Evolutionary conservation across 2,329 filamentous ascomycete species (phyloP), one percentile per base, ranked within the genome.

Genomic region (Fusarium pseudograminearum): DNA sequence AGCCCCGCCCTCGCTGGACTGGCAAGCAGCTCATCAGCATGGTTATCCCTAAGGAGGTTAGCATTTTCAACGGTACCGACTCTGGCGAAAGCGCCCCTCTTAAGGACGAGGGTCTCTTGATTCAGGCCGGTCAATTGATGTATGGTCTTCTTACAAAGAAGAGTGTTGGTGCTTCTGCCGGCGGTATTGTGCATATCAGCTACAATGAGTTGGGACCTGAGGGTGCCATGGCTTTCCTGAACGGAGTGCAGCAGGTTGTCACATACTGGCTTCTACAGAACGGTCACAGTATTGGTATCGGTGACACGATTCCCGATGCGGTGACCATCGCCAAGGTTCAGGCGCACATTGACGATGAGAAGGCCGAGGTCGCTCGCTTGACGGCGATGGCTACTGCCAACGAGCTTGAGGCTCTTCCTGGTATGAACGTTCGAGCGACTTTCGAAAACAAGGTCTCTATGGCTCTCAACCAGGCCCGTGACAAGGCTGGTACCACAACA

Each of bases 391-490:
- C 97, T 3, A 97, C 94, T 5, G 89, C 90, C 52, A 97, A 98
- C 79, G 85, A 90, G 73, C 89, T 99, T 47, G 96, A 99, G 80
- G 89, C 94, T n/a, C 83, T 96, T 56, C 96, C 96, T 44, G 96
- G 96, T 87, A 98, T 99, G 94, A 99, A 97, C 71, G 92, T 99
- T 64, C 92, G 97, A 84, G 94, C 97, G 78, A 98, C 96, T 0
- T 99, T 99, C 78, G 96, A 99, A 82, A 97, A 92, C 83, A 95
- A 97, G 82, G 96, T 98, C 34, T 97, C 95, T 48, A 94, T 94
- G 80, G 93, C 93, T 59, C 85, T 99, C 57, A 98, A 99, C 82
- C 93, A 91, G 69, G 95, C 95, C 78, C 95, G 95, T 91, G 96
- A 99, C 78, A 92, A 94, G 80, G 96, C 96, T 77, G 96, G 96